Evolutionary conservation across 225 moss, liverwort and hornwort species (phyloP).

Genomic region (Pleurozium schreberi): DNA sequence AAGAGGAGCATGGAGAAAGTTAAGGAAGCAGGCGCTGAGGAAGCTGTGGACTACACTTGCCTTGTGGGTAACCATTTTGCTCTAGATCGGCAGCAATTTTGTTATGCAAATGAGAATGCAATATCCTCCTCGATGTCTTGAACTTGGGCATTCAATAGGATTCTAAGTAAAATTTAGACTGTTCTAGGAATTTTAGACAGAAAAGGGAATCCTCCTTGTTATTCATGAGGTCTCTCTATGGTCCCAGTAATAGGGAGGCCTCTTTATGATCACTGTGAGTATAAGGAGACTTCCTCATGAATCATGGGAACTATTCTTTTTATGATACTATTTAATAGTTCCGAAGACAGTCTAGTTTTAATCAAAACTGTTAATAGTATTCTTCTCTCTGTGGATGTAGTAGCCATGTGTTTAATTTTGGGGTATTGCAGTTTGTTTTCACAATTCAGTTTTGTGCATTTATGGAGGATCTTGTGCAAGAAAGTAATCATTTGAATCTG

Average conservation of each 20-base stretch:
- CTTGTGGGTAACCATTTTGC: constrained; percentile 20
- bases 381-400: neutral
- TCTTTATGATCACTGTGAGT: neutral
- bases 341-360: neutral
- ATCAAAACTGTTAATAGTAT: neutral
- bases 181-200: neutral
- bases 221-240: neutral
- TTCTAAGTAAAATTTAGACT: neutral
- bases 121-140: neutral
- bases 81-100: neutral
- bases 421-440: neutral
- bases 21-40: constrained; percentile 66
- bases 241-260: neutral
- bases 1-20: constrained; percentile 64
- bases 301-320: neutral
- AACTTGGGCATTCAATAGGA: neutral
- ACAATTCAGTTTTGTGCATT: neutral
- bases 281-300: neutral
- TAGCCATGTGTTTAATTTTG: neutral
- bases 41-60: constrained; percentile 64
- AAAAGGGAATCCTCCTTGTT: neutral
- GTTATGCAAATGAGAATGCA: neutral
- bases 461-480: neutral
- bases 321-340: neutral
- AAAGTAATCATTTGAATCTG: neutral